phyloP scores from a whole-genome alignment of 768 basidiomycete genomes.

The Lactarius akahatsu region DNA sequence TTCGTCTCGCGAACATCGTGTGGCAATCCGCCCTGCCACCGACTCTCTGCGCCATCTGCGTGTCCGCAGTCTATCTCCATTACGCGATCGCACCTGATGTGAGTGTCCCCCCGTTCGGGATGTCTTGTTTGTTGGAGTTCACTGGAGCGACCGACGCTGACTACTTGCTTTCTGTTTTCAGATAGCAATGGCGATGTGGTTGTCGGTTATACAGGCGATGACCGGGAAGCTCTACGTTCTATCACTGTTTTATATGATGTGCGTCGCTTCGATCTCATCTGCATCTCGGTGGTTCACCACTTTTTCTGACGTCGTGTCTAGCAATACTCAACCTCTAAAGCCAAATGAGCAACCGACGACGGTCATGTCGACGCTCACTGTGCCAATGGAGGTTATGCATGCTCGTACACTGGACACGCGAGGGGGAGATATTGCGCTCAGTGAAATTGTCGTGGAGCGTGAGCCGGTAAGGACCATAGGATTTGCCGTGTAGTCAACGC shows the following conservation, averaged over 20 bases:
- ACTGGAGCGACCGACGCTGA: background rate
- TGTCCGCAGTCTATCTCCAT: background rate
- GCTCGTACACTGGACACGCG: background rate
- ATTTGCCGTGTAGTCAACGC: background rate
- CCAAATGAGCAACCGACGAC: background rate
- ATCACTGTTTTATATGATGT: constrained; percentile 19
- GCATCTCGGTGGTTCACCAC: background rate
- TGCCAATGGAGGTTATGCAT: constrained; percentile 3
- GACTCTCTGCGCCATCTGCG: constrained; percentile 11
- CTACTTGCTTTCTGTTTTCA: background rate
- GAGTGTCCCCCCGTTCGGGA: background rate
- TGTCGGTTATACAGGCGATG: background rate
- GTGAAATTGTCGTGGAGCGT: too few relatives aligned
- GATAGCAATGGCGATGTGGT: constrained; percentile 8
- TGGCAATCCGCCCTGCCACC: constrained; percentile 21
- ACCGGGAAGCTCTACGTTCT: constrained; percentile 23
- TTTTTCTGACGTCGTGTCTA: background rate
- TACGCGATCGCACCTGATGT: background rate
- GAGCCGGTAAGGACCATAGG: background rate
- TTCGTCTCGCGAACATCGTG: constrained; percentile 6
- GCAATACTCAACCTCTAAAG: background rate
- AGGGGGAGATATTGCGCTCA: background rate
- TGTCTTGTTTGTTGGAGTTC: background rate
- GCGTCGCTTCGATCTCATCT: background rate
- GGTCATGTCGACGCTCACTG: constrained; percentile 9